These are phyloP conservation scores for Fusarium heterosporum DNA, from an alignment of 2,329 filamentous ascomycete species.

Conservation along the genomic window DNA sequence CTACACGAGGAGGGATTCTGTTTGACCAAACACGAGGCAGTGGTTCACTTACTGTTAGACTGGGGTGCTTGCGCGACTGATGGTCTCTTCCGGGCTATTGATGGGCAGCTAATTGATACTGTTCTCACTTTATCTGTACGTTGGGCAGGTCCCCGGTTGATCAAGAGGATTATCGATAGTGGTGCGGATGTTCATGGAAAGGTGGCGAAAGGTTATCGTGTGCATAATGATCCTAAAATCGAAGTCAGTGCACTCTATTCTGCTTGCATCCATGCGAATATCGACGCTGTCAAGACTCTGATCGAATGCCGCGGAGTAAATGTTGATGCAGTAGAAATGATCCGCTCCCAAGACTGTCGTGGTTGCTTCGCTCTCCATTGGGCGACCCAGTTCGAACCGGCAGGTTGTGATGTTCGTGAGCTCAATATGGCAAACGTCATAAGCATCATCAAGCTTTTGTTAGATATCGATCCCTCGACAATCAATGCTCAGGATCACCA, in stretches of 20 bases:
- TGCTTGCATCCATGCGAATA: not conserved
- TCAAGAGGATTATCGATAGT: not conserved
- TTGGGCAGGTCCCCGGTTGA: not conserved
- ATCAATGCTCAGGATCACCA: not conserved
- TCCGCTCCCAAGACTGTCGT: not conserved
- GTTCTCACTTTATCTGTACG: not conserved
- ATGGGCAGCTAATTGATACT: not conserved
- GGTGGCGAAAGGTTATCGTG: not conserved
- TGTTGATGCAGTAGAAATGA: accelerated
- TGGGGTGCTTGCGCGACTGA: not conserved
- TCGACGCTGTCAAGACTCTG: not conserved
- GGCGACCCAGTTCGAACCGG: not conserved
- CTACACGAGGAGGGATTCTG: not conserved
- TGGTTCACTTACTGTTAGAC: slow-evolving; percentile 2
- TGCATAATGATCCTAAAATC: not conserved
- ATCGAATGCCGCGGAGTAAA: not conserved
- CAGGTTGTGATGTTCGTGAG: accelerated
- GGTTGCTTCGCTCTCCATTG: not conserved
- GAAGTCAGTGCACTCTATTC: not conserved
- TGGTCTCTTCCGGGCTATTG: not conserved
- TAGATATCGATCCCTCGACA: not conserved
- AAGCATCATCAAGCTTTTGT: accelerated
- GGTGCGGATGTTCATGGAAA: not conserved
- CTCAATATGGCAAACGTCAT: not conserved
- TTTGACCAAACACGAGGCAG: accelerated